Percentiles rank a stretch among this genome's conserved stretches.
Evolutionary conservation across 768 basidiomycete species (phyloP).

Genomic region (Lactarius tabidus): DNA sequence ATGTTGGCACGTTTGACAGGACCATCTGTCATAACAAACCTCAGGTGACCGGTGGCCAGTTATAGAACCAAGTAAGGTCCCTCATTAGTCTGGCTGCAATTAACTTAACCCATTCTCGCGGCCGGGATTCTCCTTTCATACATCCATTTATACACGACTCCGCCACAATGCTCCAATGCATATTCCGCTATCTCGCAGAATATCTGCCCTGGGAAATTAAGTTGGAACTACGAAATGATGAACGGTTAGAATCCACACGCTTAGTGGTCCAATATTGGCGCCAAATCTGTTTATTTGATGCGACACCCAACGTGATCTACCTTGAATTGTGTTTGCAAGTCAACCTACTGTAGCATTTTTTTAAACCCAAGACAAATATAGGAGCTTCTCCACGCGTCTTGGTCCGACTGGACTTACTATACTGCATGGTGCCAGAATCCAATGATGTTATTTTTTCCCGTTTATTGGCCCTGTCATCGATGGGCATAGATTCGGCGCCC

Average conservation of each 20-base stretch:
- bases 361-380: not conserved
- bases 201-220: conserved; percentile 12
- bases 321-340: not conserved
- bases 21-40: conserved; percentile 16
- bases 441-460: conserved; percentile 4
- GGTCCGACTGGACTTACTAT: not conserved
- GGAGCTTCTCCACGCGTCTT: conserved; percentile 1
- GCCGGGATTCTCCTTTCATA: not conserved
- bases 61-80: not conserved
- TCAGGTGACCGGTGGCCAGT: not conserved
- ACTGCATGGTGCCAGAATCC: not conserved
- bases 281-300: conserved; percentile 12
- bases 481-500: conserved; percentile 5
- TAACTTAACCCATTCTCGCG: not conserved
- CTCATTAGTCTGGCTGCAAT: not conserved
- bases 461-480: conserved; percentile 1
- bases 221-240: conserved; percentile 23
- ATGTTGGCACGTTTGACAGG: conserved; percentile 18
- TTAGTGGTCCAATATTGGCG: conserved; percentile 5
- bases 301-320: conserved; percentile 15
- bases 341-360: not conserved
- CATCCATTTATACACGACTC: not conserved
- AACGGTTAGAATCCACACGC: not conserved
- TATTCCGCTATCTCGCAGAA: conserved; percentile 2
- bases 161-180: conserved; percentile 20